Conservation (phyloP, 2,329 filamentous ascomycete species). For the Fusarium vanettenii region DNA sequence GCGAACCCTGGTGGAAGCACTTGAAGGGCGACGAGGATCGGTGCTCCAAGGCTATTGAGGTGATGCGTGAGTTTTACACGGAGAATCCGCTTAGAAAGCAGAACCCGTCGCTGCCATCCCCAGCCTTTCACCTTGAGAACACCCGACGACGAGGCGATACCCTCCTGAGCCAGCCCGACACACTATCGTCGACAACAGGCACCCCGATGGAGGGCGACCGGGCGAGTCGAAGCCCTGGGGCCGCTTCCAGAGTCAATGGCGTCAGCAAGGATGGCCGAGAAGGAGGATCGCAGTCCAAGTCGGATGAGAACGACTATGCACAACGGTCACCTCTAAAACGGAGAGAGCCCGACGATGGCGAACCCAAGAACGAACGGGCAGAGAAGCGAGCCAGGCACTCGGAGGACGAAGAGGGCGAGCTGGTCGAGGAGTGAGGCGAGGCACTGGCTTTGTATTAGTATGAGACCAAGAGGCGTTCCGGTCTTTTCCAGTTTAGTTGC, state of each 20-base stretch:
- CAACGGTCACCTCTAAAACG: slow-evolving; percentile 55
- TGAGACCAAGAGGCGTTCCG: slow-evolving; percentile 36
- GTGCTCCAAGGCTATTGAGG: slow-evolving; percentile 78
- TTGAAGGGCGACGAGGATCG: slow-evolving; percentile 77
- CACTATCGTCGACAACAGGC: slow-evolving; percentile 60
- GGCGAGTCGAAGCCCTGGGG: slow-evolving; percentile 64
- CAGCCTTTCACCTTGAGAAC: slow-evolving; percentile 66
- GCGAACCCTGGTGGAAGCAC: slow-evolving; percentile 88
- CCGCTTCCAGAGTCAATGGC: slow-evolving; percentile 54
- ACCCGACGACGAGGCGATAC: slow-evolving; percentile 63
- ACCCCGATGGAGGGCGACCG: slow-evolving; percentile 62
- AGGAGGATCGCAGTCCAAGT: slow-evolving; percentile 51
- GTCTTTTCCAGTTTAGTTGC: slow-evolving; percentile 24
- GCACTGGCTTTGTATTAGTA: slow-evolving; percentile 30
- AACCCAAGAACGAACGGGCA: slow-evolving; percentile 49
- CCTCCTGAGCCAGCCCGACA: slow-evolving; percentile 55
- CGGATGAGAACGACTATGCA: slow-evolving; percentile 45
- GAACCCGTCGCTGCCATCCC: slow-evolving; percentile 64
- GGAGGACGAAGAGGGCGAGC: slow-evolving; percentile 63
- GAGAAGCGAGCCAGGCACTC: slow-evolving; percentile 59
- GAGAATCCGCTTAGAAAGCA: slow-evolving; percentile 72
- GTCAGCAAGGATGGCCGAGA: slow-evolving; percentile 46
- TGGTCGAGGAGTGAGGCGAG: slow-evolving; percentile 50
- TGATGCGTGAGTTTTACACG: slow-evolving; percentile 77
- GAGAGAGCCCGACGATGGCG: slow-evolving; percentile 53